Conservation (phyloP, 805 yeast genomes). For the Teunomyces stri region DNA sequence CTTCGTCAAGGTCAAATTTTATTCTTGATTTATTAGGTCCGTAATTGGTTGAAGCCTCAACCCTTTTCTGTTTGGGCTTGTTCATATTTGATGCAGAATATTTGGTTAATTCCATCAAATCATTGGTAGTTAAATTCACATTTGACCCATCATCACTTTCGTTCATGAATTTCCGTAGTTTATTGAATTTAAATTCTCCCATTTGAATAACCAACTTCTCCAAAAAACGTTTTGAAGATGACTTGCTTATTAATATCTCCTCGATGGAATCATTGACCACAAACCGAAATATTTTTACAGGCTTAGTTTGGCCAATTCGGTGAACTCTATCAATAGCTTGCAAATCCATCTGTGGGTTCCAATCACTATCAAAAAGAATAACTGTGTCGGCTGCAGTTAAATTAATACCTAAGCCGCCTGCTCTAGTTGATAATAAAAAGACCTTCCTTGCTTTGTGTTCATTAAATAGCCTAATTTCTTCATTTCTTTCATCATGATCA, state of each 20-base stretch:
- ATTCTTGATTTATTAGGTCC: constrained; percentile 3
- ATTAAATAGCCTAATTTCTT: constrained; percentile 55
- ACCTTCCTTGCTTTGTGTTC: constrained; percentile 29
- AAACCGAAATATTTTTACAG: constrained; percentile 78
- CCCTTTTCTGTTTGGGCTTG: constrained; percentile 1
- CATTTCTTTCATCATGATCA: constrained; percentile 62
- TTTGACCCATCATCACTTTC: constrained; percentile 7
- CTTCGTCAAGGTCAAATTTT: not conserved
- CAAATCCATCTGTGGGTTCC: constrained; percentile 96
- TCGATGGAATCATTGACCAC: constrained; percentile 79
- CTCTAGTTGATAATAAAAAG: constrained; percentile 82
- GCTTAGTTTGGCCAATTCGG: constrained; percentile 84
- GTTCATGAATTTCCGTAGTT: constrained; percentile 21
- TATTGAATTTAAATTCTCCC: constrained; percentile 37
- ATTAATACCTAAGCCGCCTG: constrained; percentile 94
- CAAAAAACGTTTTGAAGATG: constrained; percentile 74
- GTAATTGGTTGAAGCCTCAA: not conserved
- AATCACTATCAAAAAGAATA: constrained; percentile 85
- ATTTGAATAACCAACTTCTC: constrained; percentile 62
- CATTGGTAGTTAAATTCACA: constrained; percentile 12
- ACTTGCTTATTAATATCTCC: constrained; percentile 73
- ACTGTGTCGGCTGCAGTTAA: constrained; percentile 87
- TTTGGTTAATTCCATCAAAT: constrained; percentile 6
- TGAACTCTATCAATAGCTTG: constrained; percentile 97
- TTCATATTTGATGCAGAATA: not conserved